Base-by-base conservation (phyloP, 495 filamentous ascomycete genomes). In the Aspergillus steynii region DNA sequence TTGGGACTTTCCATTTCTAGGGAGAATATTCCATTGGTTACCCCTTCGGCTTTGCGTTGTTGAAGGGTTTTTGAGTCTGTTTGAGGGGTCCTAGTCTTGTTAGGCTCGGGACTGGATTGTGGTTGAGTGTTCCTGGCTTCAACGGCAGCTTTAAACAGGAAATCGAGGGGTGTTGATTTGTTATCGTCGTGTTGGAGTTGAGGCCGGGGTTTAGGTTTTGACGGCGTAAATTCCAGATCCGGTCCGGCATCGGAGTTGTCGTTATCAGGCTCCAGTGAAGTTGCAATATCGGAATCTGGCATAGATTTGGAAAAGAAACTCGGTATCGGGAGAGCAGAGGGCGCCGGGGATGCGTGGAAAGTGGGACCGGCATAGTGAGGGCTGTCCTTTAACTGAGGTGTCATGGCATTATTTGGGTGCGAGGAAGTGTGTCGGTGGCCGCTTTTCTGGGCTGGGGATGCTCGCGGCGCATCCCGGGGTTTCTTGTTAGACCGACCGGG, bases 281-380 rank as follows among this genome's bases (percentile, higher is more conserved):
- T 63, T 9, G 73, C 65, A 26, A 75, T 69, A 27, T 78, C 74
- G 2, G 76, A 72, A 51, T 90, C 87, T 6, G 88, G 87, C 12
- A 92, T 78, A 0, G 91, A 88, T 58, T 88, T 93, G n/a, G 90
- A 90, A 56, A 96, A 85, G 71, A 96, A 96, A 71, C 87, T 95
- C 1, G 95, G 95, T 48, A 97, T 90, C 0, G 96, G 96, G 5
- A 99, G 83, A n/a, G 91, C 85, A 3, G 93, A 94, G 2, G 96
- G 90, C 3, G 93, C 93, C 14, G 95, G 95, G 2, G 95, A 99
- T 10, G 91, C 90, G 71, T 97, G 94, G 73, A 99, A 99, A 0
- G 91, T 96, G 15, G 93, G 90, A 15, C 95, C 95, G 14, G 95
- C 95, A 73, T 97, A 99, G 46, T 60, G 91, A 82, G 61, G 83